These are phyloP conservation scores for Lumnitzera littorea DNA, from an alignment of 345 rosid species.

Conservation along the genomic window DNA sequence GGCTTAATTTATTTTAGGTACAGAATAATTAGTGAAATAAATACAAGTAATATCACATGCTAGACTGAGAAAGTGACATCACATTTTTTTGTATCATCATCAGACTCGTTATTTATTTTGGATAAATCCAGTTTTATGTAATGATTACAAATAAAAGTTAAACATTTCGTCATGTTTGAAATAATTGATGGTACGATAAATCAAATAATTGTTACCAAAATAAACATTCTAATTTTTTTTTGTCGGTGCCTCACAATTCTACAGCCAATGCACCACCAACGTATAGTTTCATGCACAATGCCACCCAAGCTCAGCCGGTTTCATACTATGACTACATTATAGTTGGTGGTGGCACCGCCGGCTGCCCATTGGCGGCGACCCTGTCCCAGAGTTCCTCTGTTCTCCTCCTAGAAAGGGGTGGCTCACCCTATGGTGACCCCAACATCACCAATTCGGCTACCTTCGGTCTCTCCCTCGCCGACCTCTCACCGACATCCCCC, in stretches of 20 bases:
- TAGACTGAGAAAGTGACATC: no score
- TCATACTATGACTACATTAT: constrained; percentile 31
- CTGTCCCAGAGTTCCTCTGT: constrained; percentile 26
- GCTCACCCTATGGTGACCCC: constrained; percentile 32
- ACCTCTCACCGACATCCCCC: constrained; percentile 23
- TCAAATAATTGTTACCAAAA: no score
- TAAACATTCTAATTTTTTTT: no score
- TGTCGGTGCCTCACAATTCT: neutral
- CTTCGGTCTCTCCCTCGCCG: constrained; percentile 19
- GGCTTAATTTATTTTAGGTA: no score
- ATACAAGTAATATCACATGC: no score
- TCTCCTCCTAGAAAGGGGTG: constrained; percentile 36
- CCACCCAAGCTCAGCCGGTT: constrained; percentile 17
- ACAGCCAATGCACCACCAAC: neutral
- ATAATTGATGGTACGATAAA: no score
- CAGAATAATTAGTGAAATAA: no score
- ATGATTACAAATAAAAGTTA: no score
- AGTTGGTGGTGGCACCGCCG: constrained; percentile 42
- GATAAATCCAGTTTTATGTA: no score
- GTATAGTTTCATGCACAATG: constrained; percentile 15
- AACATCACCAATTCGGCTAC: constrained; percentile 22
- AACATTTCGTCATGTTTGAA: no score
- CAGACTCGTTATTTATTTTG: no score
- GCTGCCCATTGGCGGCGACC: constrained; percentile 41
- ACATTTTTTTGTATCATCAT: no score